Conservation (phyloP, 1,284 basidiomycete species). For the Hypsizygus ulmarius region DNA sequence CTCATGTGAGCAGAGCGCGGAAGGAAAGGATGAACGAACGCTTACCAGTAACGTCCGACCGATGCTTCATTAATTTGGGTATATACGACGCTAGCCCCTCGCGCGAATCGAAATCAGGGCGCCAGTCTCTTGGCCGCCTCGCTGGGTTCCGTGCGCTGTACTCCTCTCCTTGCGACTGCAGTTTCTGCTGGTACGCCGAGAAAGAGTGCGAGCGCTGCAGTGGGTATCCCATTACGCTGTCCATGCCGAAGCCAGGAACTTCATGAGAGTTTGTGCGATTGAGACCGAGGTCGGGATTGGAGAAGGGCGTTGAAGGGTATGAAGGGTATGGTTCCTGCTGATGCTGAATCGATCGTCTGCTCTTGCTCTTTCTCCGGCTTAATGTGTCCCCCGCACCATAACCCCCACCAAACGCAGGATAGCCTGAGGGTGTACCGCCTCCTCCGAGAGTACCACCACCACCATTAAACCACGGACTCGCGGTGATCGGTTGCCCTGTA, state of each 20-base stretch:
- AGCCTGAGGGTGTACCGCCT: not conserved
- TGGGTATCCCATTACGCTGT: not conserved
- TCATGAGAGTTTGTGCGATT: slow-evolving; percentile 9
- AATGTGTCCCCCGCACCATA: not conserved
- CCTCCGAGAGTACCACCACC: not conserved
- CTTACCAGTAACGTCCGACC: slow-evolving; percentile 14
- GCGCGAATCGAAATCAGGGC: slow-evolving; percentile 15
- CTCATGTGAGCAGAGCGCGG: too few relatives aligned
- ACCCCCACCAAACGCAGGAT: not conserved
- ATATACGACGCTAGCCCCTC: slow-evolving; percentile 13
- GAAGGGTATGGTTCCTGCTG: not conserved
- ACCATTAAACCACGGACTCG: slow-evolving; percentile 15
- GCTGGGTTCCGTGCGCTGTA: slow-evolving; percentile 15
- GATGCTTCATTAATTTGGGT: slow-evolving; percentile 5
- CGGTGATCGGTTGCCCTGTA: slow-evolving; percentile 9
- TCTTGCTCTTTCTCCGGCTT: not conserved
- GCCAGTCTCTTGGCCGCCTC: slow-evolving; percentile 17
- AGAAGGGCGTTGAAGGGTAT: not conserved
- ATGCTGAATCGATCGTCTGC: not conserved
- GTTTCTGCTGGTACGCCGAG: not conserved
- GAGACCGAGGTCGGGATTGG: not conserved
- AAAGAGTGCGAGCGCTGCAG: slow-evolving; percentile 6
- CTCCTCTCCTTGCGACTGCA: slow-evolving; percentile 11
- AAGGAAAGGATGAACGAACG: not conserved
- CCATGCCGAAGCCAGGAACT: not conserved